Evolutionary conservation across 176 grass and related monocot genomes (phyloP), one percentile per base, ranked within the genome.

Genomic region (Avena eriantha): DNA sequence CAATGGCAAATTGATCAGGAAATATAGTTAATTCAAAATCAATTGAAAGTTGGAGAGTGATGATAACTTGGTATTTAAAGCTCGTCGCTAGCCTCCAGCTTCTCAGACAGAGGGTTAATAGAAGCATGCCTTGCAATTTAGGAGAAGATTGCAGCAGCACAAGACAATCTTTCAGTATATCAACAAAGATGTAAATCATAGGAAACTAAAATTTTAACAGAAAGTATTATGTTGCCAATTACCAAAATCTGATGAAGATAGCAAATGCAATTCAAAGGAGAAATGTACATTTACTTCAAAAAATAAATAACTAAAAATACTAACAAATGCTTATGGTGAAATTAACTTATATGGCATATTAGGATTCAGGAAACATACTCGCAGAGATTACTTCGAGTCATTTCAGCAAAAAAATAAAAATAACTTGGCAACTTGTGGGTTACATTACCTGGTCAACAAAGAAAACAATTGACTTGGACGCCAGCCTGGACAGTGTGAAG

Each of bases 1-100:
- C 73, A 92, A 92, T 41, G 59, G 61, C 11, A 83, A 80, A 88
- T 68, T 41, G 55, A 77, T 21, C 29, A 60, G 80, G 59, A 78
- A 64, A 87, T 84, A 56, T 47, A 67, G 77, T 73, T 83, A 53
- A 19, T 76, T 84, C 8, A 45, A 76, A 59, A 61, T 84, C 36
- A 84, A 50, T 80, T 3, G 15, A 84, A 23, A 71, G 48, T 4
- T 5, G 0, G 4, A 74, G 29, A 67, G 55, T 8, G 55, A 45
- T 80, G 13, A 23, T 3, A n/a, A 64, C 51, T 41, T 41, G 39
- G 7, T 41, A 41, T 41, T 82, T 56, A 43, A 57, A 34, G 43
- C 67, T 23, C 59, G 73, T 22, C 41, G 16, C 29, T 79, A 71
- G 31, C 2, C 11, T 22, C 31, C 10, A 73, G 10, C 22, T 46